Conservation (phyloP, 192 early-diverging fungal genomes). For the Coemansia pectinata region DNA sequence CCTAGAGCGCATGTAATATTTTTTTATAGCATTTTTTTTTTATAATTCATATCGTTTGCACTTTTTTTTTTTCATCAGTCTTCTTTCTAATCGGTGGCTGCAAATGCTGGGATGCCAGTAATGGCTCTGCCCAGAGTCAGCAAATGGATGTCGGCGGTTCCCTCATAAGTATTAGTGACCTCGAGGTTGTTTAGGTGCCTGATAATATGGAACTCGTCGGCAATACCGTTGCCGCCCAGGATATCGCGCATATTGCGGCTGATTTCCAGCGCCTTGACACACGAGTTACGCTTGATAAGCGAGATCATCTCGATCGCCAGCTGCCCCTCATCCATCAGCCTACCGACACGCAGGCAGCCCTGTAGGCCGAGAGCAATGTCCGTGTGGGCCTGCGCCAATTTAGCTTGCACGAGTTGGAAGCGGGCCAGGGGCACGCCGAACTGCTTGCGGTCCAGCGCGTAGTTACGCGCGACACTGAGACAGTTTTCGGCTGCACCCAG, state of each 20-base stretch:
- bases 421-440: conserved; percentile 90
- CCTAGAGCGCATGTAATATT: conserved; percentile 37
- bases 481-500: conserved; percentile 95
- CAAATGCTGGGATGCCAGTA: conserved; percentile 84
- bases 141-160: conserved; percentile 94
- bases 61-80: neutral
- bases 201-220: conserved; percentile 96
- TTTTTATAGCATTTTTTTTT: neutral
- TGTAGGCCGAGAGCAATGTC: conserved; percentile 91
- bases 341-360: conserved; percentile 86
- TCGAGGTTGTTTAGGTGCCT: conserved; percentile 91
- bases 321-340: conserved; percentile 86
- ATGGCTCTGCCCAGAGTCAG: conserved; percentile 92
- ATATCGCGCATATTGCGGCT: conserved; percentile 88
- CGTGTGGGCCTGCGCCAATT: conserved; percentile 90
- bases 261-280: conserved; percentile 91
- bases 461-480: conserved; percentile 83
- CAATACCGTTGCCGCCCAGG: conserved; percentile 95
- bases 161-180: conserved; percentile 96
- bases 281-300: conserved; percentile 95
- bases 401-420: conserved; percentile 96
- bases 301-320: conserved; percentile 94
- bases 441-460: conserved; percentile 87
- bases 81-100: conserved; percentile 28
- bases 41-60: neutral